Evolutionary conservation across 805 yeast species (phyloP).

Genomic region (Candida ovalis): DNA sequence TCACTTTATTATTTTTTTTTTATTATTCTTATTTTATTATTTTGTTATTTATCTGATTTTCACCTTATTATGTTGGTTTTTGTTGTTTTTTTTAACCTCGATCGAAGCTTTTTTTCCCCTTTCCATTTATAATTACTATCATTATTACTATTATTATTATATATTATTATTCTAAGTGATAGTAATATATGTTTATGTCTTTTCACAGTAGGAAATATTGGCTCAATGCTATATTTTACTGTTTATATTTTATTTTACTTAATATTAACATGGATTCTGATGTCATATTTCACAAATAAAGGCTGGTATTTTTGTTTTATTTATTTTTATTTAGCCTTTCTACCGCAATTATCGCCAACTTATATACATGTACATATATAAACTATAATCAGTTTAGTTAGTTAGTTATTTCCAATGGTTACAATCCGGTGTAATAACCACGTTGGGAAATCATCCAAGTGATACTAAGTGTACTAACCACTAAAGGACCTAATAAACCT

Average conservation of each 20-base stretch:
- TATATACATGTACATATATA: too few species aligned
- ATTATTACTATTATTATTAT: not conserved
- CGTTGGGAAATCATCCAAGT: constrained; percentile 78
- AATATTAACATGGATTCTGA: too few species aligned
- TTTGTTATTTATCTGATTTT: not conserved
- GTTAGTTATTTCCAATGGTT: too few species aligned
- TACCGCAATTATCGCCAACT: too few species aligned
- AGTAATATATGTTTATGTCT: too few species aligned
- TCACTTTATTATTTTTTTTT: not conserved
- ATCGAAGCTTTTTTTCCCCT: not conserved
- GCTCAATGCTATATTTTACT: too few species aligned
- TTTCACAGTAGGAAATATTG: too few species aligned
- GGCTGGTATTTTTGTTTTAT: too few species aligned
- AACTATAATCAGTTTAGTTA: too few species aligned
- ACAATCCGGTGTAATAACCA: constrained; percentile 45
- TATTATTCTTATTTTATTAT: not conserved
- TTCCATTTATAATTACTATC: not conserved
- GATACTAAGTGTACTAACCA: constrained; percentile 71
- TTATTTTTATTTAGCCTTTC: too few species aligned
- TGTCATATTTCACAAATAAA: too few species aligned
- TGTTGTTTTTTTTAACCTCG: not conserved
- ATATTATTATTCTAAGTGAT: not conserved
- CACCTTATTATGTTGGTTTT: not conserved
- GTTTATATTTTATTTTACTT: too few species aligned
- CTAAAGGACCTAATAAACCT: constrained; percentile 85